Evolutionary conservation across 192 early-diverging fungal species (phyloP).

Genomic region (Backusella australiensis): DNA sequence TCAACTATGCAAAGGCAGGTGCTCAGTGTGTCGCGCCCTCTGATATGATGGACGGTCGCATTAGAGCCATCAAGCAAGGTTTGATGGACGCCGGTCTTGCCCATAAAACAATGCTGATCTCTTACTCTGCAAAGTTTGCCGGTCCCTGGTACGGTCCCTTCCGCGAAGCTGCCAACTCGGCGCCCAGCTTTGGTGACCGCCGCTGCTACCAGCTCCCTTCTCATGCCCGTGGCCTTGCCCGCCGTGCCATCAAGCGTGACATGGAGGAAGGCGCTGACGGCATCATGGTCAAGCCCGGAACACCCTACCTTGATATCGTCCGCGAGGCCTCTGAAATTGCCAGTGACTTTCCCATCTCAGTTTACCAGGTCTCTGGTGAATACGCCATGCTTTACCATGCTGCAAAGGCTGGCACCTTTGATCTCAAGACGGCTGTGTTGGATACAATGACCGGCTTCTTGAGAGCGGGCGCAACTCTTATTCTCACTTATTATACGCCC

Average conservation of each 20-base stretch:
- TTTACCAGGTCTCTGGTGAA: slow-evolving; percentile 95
- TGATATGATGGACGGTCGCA: slow-evolving; percentile 98
- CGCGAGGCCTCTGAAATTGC: slow-evolving; percentile 76
- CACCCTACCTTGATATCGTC: slow-evolving; percentile 94
- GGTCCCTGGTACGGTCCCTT: slow-evolving; percentile 96
- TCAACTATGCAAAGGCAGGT: slow-evolving; percentile 88
- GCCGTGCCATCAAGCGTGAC: slow-evolving; percentile 86
- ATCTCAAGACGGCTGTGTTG: slow-evolving; percentile 78
- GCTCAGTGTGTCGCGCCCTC: slow-evolving; percentile 90
- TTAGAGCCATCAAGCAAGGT: slow-evolving; percentile 87
- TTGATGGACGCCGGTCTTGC: slow-evolving; percentile 72
- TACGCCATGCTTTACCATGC: slow-evolving; percentile 85
- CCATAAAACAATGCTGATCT: slow-evolving; percentile 85
- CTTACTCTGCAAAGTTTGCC: slow-evolving; percentile 97
- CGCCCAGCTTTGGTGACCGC: slow-evolving; percentile 89
- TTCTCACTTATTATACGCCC: slow-evolving; percentile 97
- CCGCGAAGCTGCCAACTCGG: slow-evolving; percentile 92
- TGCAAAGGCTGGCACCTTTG: slow-evolving; percentile 80
- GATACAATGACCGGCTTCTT: slow-evolving; percentile 81
- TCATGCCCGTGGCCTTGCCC: slow-evolving; percentile 83
- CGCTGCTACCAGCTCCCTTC: slow-evolving; percentile 94
- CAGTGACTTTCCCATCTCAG: slow-evolving; percentile 88
- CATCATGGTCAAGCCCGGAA: slow-evolving; percentile 97
- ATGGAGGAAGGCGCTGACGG: slow-evolving; percentile 94
- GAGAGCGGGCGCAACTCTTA: slow-evolving; percentile 88